Base-by-base conservation (phyloP, 495 filamentous ascomycete genomes). In the Penicillium atrosanguineum region DNA sequence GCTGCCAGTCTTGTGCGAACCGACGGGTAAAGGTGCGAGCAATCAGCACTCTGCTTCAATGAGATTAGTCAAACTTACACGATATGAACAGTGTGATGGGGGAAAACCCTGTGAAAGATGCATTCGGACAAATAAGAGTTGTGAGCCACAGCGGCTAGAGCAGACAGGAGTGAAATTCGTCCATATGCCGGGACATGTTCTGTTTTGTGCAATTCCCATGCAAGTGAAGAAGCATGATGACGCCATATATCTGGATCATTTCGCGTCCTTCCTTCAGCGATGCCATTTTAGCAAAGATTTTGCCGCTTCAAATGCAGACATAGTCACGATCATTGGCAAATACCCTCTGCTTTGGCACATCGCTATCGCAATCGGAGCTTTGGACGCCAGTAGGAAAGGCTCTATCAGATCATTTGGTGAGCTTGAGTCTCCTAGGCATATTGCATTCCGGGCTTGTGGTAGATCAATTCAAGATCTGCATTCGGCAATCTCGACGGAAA, bases 281-380 rank as follows among this genome's bases (percentile, higher is more conserved):
- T 47, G 44, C 44, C 44, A 47, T 15, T 47, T 47, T 19, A 47
- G 44, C 28, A 36, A 47, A 36, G 28, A 20, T 0, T 47, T 47
- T 47, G 28, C 44, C 36, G n/a, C 44, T 6, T 34, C 44, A 36
- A 47, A 36, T 36, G 28, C 44, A 47, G 44, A 47, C 9, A 36
- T 47, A 36, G 44, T 19, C 28, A 47, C 44, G 34, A 36, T 47
- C 44, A 47, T 47, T 47, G 44, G 44, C 28, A 47, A 47, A 19
- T 36, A 47, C 20, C 44, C 44, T 47, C 44, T 47, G n/a, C 26
- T 47, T 47, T 20, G 16, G 28, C 26, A 47, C 6, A 47, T 47
- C 36, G 25, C 44, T 47, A 36, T 47, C 44, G 44, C 44, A 47
- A 47, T 47, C 28, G 44, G 44, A 36, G 44, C 44, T 47, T 47